Evolutionary conservation across 2,329 filamentous ascomycete species (phyloP).

Genomic region (Elsinoe necatrix): DNA sequence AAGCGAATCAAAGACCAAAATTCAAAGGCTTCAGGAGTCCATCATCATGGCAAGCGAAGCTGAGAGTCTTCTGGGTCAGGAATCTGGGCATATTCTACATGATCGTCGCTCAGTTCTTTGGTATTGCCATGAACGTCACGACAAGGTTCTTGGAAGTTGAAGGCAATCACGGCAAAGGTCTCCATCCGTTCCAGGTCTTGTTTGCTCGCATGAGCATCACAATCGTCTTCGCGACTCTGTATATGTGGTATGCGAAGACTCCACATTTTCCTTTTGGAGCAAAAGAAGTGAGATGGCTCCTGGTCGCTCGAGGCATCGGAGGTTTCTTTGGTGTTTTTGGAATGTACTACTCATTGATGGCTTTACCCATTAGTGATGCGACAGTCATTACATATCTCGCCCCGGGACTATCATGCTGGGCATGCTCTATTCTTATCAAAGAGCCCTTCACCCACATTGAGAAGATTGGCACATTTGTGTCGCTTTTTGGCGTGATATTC

Average conservation of each 20-base stretch:
- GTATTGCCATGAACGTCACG: slow-evolving; percentile 74
- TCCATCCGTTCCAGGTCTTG: slow-evolving; percentile 72
- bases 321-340: slow-evolving; percentile 74
- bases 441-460: slow-evolving; percentile 74
- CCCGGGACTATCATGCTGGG: slow-evolving; percentile 69
- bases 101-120: slow-evolving; percentile 69
- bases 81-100: slow-evolving; percentile 70
- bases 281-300: slow-evolving; percentile 56
- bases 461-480: slow-evolving; percentile 65
- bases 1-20: slow-evolving; percentile 22
- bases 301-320: slow-evolving; percentile 58
- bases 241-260: slow-evolving; percentile 64
- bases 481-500: slow-evolving; percentile 69
- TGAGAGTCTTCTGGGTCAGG: slow-evolving; percentile 45
- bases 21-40: slow-evolving; percentile 19
- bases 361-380: slow-evolving; percentile 76
- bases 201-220: slow-evolving; percentile 75
- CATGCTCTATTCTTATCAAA: slow-evolving; percentile 64
- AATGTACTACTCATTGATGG: slow-evolving; percentile 66
- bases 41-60: slow-evolving; percentile 25
- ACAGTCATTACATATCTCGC: slow-evolving; percentile 84
- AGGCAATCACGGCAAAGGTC: slow-evolving; percentile 56
- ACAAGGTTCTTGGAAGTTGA: slow-evolving; percentile 65
- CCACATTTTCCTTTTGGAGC: slow-evolving; percentile 63
- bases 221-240: slow-evolving; percentile 53